Evolutionary conservation across 2,329 filamentous ascomycete species (phyloP), one percentile per base, ranked within the genome.

Genomic region (Cladophialophora yegresii): DNA sequence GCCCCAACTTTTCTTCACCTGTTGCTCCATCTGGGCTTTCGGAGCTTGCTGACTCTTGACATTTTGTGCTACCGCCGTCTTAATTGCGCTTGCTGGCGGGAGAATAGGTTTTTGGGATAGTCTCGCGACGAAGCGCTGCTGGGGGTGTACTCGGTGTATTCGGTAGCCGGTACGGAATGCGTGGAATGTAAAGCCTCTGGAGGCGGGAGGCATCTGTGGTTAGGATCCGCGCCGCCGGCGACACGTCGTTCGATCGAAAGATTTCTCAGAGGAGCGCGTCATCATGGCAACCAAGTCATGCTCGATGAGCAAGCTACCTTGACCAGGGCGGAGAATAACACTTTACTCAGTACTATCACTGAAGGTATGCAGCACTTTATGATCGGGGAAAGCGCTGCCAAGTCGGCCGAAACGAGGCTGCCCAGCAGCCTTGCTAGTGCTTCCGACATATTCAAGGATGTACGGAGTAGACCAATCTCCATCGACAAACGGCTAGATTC

Each of bases 151-250:
- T 5, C 2, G 4, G 13, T 20, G 26, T 20, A 23, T 13, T 5
- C 16, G 12, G 56, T 40, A 51, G 40, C 45, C 13, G 47, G 40
- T 28, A 49, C 30, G 47, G 50, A 51, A 22, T 43, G 30, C 16
- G 30, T 7, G 51, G 28, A 20, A n/a, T 45, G 36, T 20, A 4
- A 4, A 40, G n/a, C 57, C 54, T 54, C 53, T 47, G 9, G 58
- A 65, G 20, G 58, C 47, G 28, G 58, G 47, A 47, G 58, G 63
- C 63, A 65, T 65, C 47, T 59, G 57, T 30, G 28, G 13, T 54
- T 32, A 50, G 9, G 47, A 12, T 26, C 20, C 47, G 47, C 47
- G 23, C 9, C 22, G 20, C 47, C 47, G 23, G 23, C 20, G 23
- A 50, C 20, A 50, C 23, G 20, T 50, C 20, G 23, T 28, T 28